Conservation (phyloP, 176 grass and related monocot genomes). For the Saccharum officinarum region DNA sequence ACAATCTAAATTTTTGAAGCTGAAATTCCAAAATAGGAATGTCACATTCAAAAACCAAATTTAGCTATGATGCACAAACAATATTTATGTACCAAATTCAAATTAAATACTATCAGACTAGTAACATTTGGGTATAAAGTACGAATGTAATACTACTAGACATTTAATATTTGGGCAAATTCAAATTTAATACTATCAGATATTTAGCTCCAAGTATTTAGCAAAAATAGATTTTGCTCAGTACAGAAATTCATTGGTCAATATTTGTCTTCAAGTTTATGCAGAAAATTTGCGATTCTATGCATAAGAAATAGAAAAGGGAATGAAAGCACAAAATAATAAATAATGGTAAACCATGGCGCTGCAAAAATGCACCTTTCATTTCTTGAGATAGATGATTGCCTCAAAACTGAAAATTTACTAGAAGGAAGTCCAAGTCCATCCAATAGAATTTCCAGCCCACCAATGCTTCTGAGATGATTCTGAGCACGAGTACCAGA, state of each 20-base stretch:
- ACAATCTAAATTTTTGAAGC: slow-evolving; percentile 1
- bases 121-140: background rate
- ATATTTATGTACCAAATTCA: background rate
- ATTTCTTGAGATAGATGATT: slow-evolving; percentile 55
- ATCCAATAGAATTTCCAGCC: slow-evolving; percentile 86
- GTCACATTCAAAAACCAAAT: background rate
- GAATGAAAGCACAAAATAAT: background rate
- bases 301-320: slow-evolving; percentile 10
- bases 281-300: background rate
- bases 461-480: slow-evolving; percentile 97
- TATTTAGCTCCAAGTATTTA: slow-evolving; percentile 8
- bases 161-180: background rate
- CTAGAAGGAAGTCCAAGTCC: slow-evolving; percentile 81
- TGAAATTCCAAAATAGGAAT: slow-evolving; percentile 4
- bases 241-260: background rate
- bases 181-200: background rate
- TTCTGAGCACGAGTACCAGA: slow-evolving; percentile 75
- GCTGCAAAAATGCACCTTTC: slow-evolving; percentile 47
- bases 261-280: slow-evolving; percentile 6
- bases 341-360: slow-evolving; percentile 22
- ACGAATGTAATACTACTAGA: background rate
- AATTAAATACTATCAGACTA: background rate
- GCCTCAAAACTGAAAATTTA: slow-evolving; percentile 66
- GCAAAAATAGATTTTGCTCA: background rate
- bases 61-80: slow-evolving; percentile 9